These are phyloP conservation scores for Colletotrichum godetiae DNA, from an alignment of 2,329 filamentous ascomycete species.

Conservation along the genomic window DNA sequence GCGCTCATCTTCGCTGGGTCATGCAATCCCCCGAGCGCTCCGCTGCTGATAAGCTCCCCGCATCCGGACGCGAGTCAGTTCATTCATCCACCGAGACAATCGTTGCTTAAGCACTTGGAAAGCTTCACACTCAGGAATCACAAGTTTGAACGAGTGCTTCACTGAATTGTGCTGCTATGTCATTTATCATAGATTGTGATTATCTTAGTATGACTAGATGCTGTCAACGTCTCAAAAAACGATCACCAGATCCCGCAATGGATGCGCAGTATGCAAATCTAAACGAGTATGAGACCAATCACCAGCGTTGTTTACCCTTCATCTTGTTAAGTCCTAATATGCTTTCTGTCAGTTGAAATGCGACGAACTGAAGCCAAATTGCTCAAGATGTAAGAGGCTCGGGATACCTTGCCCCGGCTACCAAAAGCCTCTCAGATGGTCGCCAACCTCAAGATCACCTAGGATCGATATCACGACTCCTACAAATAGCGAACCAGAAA, in stretches of 20 bases:
- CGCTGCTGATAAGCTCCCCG: conserved; percentile 13
- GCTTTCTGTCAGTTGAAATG: conserved; percentile 7
- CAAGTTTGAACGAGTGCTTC: not conserved
- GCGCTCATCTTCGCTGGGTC: not conserved
- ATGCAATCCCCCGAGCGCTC: not conserved
- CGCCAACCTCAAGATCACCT: not conserved
- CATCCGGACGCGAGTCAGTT: conserved; percentile 9
- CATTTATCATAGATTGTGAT: too few species aligned
- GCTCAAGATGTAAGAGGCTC: conserved; percentile 13
- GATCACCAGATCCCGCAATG: conserved; percentile 19
- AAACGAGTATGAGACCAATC: conserved; percentile 2
- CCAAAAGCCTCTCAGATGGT: conserved; percentile 8
- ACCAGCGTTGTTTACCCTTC: not conserved
- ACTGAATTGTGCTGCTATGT: not conserved
- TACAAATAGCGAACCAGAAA: not conserved
- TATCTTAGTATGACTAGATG: not conserved
- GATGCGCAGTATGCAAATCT: conserved; percentile 25
- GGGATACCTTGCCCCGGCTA: conserved; percentile 16
- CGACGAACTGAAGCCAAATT: conserved; percentile 15
- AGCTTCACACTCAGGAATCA: not conserved
- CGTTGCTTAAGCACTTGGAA: not conserved
- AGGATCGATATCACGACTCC: not conserved
- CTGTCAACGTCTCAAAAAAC: conserved; percentile 5
- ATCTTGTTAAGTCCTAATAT: not conserved
- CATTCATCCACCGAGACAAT: not conserved